Evolutionary conservation across 345 rosid genomes (phyloP).

Genomic region (Physaria fendleri): DNA sequence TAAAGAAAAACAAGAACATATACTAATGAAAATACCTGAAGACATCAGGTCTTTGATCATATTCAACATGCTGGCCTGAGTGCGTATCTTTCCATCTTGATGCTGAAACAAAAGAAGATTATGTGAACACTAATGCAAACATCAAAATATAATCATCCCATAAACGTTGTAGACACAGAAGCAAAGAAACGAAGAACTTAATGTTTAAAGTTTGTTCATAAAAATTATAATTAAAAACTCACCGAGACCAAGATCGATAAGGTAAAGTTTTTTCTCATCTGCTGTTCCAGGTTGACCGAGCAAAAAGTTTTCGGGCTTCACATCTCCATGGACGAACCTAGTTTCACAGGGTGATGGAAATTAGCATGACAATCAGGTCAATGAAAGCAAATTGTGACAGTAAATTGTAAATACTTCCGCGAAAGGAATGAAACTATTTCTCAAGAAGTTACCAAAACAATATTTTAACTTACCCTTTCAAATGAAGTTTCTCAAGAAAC

Average conservation of each 20-base stretch:
- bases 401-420: not conserved
- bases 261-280: slow-evolving; percentile 79
- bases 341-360: not conserved
- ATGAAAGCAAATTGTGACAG: not conserved
- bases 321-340: slow-evolving; percentile 88
- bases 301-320: slow-evolving; percentile 90
- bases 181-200: not conserved
- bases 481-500: slow-evolving; percentile 63
- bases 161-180: not conserved
- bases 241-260: slow-evolving; percentile 95
- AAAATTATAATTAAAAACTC: slow-evolving; percentile 1
- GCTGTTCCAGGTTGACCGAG: slow-evolving; percentile 83
- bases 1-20: not conserved
- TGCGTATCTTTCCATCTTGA: slow-evolving; percentile 76
- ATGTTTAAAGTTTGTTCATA: not conserved
- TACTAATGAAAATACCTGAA: slow-evolving; percentile 50
- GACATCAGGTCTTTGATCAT: slow-evolving; percentile 96
- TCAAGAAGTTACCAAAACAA: not conserved
- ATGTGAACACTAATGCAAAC: not conserved
- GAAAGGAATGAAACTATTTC: not conserved
- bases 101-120: slow-evolving; percentile 42
- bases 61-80: slow-evolving; percentile 80
- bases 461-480: slow-evolving; percentile 53
- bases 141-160: not conserved
- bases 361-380: slow-evolving; percentile 3